Percentiles rank a stretch among this genome's conserved stretches.
Conservation (phyloP, 805 yeast species). For the Blastobotrys chiropterorum region DNA sequence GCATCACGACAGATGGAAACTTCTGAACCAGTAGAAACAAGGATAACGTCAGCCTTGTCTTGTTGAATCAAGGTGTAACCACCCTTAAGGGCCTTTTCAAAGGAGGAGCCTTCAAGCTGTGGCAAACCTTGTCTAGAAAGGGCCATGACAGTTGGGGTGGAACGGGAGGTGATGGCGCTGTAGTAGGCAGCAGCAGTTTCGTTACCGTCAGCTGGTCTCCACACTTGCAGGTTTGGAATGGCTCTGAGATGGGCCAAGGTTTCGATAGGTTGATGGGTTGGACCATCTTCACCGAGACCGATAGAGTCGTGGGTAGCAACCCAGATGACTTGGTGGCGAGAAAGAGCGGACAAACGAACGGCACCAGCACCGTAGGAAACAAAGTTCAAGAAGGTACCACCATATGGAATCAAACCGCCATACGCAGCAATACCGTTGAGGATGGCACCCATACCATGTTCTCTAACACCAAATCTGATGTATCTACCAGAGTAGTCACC, state of each 20-base stretch:
- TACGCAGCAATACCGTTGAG: conserved; percentile 95
- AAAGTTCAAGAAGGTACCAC: conserved; percentile 97
- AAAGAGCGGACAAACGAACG: conserved; percentile 43
- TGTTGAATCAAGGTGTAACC: conserved; percentile 72
- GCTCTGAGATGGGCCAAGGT: conserved; percentile 47
- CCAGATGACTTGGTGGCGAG: conserved; percentile 42
- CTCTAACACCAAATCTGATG: conserved; percentile 97
- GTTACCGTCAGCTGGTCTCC: conserved; percentile 50
- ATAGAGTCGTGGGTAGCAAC: conserved; percentile 54
- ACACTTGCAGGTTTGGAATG: conserved; percentile 42
- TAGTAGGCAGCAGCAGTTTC: conserved; percentile 52
- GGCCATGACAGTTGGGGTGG: conserved; percentile 67
- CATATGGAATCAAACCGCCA: conserved; percentile 80
- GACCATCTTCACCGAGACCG: conserved; percentile 55
- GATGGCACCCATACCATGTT: conserved; percentile 98
- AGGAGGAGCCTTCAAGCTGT: conserved; percentile 85
- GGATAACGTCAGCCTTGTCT: conserved; percentile 59
- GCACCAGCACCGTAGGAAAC: conserved; percentile 55
- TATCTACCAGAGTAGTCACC: conserved; percentile 91
- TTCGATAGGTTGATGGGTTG: conserved; percentile 53
- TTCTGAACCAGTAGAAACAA: conserved; percentile 94
- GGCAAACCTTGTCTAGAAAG: conserved; percentile 77
- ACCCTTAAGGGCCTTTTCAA: conserved; percentile 92
- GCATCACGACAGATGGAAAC: conserved; percentile 78
- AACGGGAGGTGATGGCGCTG: conserved; percentile 48